Evolutionary conservation across 1,284 basidiomycete genomes (phyloP), one percentile per base, ranked within the genome.

Genomic region (Ganoderma lucidum): DNA sequence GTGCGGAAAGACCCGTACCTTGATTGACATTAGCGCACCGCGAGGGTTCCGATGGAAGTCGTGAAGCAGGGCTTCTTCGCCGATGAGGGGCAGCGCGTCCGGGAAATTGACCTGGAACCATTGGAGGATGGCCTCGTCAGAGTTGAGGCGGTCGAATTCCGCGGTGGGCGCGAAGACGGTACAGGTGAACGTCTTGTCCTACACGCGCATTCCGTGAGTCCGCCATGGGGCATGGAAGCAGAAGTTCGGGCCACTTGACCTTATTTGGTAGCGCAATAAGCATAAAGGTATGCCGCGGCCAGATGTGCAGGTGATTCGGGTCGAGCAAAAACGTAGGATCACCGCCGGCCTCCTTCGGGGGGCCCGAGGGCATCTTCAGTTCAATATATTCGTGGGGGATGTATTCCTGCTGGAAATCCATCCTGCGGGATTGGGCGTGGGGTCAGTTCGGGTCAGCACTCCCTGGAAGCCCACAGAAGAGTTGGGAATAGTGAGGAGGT

Each of bases 241-340:
- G 77, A 77, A 71, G 75, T 71, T 44, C 56, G 66, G 61, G 65
- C 42, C 51, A 42, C 68, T 78, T 75, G 73, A 96, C 96, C 87
- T 95, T 92, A 85, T 98, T 99, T 73, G 97, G 96, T 64, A 99
- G 90, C 23, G 96, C 98, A 78, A 99, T 98, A 76, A 99, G 89
- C 97, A 99, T 99, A 86, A 98, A 99, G 63, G 95, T 94, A 81
- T 97, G 95, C 78, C 96, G 91, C 69, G 97, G 98, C 97, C 97
- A 99, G 79, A 99, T 99, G 84, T 99, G 98, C 73, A 99, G 90
- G 82, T 99, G 95, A 82, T 95, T 93, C 73, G 95, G 93, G 86
- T 98, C 96, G 81, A 99, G 90, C 63, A 90, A 85, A 84, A 94
- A 99, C 37, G 82, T 85, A 69, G 88, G 80, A 70, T 89, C 83